phyloP scores from a whole-genome alignment of 257 asterid genomes.

The Forsythia suspensa region DNA sequence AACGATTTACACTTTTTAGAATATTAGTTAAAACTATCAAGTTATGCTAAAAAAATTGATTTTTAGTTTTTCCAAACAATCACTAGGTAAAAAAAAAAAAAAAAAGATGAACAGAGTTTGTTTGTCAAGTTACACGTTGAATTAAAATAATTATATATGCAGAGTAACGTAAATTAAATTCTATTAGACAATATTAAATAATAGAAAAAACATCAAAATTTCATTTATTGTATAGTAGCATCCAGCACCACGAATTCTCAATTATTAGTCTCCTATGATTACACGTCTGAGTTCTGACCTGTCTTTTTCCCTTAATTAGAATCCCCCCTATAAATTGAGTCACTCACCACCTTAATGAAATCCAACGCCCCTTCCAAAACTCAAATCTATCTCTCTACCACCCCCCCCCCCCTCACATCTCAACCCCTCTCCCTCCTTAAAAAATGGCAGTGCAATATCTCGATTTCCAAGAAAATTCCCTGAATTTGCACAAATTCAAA shows the following conservation, averaged over 20 bases:
- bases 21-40: too few species aligned
- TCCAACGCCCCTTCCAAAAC: not conserved
- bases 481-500: slow-evolving; percentile 27
- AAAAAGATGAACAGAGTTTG: not conserved
- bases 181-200: too few species aligned
- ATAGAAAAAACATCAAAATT: not conserved
- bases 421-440: not conserved
- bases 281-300: not conserved
- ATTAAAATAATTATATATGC: too few species aligned
- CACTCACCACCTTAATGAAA: not conserved
- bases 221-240: not conserved
- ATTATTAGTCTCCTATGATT: slow-evolving; percentile 34
- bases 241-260: slow-evolving; percentile 11
- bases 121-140: not conserved
- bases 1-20: too few species aligned
- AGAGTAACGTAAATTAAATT: not conserved
- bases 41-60: too few species aligned
- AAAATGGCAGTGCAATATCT: slow-evolving; percentile 32
- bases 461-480: slow-evolving; percentile 24
- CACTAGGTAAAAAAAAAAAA: too few species aligned
- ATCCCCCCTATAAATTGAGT: slow-evolving; percentile 36
- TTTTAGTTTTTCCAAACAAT: too few species aligned
- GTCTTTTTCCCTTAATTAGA: slow-evolving; percentile 11
- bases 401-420: not conserved
- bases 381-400: not conserved